phyloP scores from a whole-genome alignment of 306 rosid genomes.

The Adenanthera pavonina region DNA sequence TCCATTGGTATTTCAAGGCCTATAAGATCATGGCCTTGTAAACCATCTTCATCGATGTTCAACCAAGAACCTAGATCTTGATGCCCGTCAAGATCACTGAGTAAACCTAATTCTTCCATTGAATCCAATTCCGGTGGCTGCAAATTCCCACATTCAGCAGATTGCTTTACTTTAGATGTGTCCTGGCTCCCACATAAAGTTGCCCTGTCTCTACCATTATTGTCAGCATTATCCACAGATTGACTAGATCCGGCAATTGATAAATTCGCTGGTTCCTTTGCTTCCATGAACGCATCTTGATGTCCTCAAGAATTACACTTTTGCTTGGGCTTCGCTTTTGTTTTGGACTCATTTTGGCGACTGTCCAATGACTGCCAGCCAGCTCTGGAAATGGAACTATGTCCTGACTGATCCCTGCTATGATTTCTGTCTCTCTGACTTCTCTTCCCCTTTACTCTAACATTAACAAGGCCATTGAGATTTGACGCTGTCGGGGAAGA shows the following conservation, averaged over 20 bases:
- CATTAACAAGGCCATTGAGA: constrained; percentile 47
- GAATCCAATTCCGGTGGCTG: constrained; percentile 52
- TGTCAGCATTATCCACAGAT: constrained; percentile 40
- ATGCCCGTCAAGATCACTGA: constrained; percentile 55
- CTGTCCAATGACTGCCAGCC: too few relatives aligned
- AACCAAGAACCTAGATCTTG: constrained; percentile 75
- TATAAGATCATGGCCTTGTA: constrained; percentile 70
- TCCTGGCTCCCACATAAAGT: constrained; percentile 35
- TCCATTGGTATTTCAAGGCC: constrained; percentile 93
- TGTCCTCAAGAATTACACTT: constrained; percentile 36
- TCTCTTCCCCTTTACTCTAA: constrained; percentile 72
- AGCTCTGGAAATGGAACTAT: constrained; percentile 45
- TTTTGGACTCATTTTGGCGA: constrained; percentile 47
- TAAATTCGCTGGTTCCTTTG: constrained; percentile 7
- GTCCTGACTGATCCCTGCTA: constrained; percentile 48
- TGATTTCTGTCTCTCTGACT: constrained; percentile 58
- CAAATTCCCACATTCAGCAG: constrained; percentile 41
- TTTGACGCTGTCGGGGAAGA: constrained; percentile 62
- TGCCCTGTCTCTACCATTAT: constrained; percentile 30
- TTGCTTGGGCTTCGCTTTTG: constrained; percentile 47
- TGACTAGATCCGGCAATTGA: constrained; percentile 32
- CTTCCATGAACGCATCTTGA: constrained; percentile 38
- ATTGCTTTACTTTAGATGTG: constrained; percentile 45
- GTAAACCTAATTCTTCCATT: constrained; percentile 56
- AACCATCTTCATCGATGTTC: constrained; percentile 75